These are phyloP conservation scores for Kwoniella sp. DNA, from an alignment of 768 basidiomycete species.

Conservation along the genomic window DNA sequence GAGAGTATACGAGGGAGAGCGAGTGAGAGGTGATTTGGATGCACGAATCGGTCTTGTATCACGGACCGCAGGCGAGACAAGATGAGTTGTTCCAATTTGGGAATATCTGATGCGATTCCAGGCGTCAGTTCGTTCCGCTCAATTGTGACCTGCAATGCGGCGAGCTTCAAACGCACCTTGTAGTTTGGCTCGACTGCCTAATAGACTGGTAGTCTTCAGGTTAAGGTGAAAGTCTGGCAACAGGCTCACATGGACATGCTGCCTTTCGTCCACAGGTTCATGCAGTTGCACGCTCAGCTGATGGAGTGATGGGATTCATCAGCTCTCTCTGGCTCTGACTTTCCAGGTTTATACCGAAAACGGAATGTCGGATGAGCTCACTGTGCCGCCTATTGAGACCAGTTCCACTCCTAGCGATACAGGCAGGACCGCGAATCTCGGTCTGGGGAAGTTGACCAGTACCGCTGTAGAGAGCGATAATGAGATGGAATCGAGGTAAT, in stretches of 20 bases:
- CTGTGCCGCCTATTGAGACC: slow-evolving; percentile 80
- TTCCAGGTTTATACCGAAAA: not conserved
- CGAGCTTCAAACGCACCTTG: slow-evolving; percentile 58
- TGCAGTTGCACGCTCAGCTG: slow-evolving; percentile 52
- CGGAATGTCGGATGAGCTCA: slow-evolving; percentile 56
- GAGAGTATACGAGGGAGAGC: slow-evolving; percentile 46
- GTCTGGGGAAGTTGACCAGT: slow-evolving; percentile 59
- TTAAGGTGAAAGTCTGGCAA: slow-evolving; percentile 84
- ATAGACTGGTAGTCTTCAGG: slow-evolving; percentile 82
- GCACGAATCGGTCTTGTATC: slow-evolving; percentile 57
- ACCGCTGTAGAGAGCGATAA: slow-evolving; percentile 60
- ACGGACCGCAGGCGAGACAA: slow-evolving; percentile 75
- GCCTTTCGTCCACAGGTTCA: slow-evolving; percentile 57
- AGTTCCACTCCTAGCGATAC: slow-evolving; percentile 77
- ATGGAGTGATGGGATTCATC: not conserved
- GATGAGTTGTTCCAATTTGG: slow-evolving; percentile 94
- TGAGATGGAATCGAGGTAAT: slow-evolving; percentile 80
- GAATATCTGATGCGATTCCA: slow-evolving; percentile 77
- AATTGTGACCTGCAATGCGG: not conserved
- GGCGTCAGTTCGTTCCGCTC: not conserved
- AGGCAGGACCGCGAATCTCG: slow-evolving; percentile 59
- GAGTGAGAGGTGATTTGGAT: slow-evolving; percentile 48
- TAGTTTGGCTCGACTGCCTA: slow-evolving; percentile 95
- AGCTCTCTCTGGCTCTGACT: not conserved
- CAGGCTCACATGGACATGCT: slow-evolving; percentile 73